A percentile compares a stretch with the other conserved stretches of the same genome.
These are phyloP conservation scores for Catunica adiposa DNA, from an alignment of 2,329 filamentous ascomycete species.

Conservation along the genomic window DNA sequence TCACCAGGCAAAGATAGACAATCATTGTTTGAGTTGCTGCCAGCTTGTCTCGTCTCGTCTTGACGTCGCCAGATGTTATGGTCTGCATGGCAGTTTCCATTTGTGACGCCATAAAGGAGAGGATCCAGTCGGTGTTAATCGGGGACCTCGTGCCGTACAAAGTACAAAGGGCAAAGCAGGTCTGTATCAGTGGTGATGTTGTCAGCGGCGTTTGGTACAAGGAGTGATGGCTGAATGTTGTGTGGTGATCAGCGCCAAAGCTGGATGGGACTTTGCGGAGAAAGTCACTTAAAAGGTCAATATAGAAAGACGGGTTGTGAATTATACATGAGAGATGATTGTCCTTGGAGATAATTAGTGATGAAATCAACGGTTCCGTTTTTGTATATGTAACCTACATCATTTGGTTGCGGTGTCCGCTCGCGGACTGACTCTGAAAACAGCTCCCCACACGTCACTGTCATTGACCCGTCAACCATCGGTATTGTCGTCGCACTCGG, in stretches of 20 bases:
- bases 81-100: neutral
- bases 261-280: neutral
- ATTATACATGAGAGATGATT: neutral
- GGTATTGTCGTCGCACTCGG: neutral
- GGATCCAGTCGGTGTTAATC: neutral
- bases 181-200: neutral
- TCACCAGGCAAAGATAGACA: conserved; percentile 32
- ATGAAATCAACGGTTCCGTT: no score
- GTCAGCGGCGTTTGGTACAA: neutral
- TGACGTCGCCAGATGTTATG: neutral
- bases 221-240: conserved; percentile 2
- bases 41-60: conserved; percentile 19
- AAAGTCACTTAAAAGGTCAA: neutral
- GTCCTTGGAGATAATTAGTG: neutral
- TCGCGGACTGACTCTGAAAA: neutral
- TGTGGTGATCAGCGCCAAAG: neutral
- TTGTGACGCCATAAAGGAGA: neutral
- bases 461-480: neutral
- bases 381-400: no score
- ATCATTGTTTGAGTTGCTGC: conserved; percentile 32
- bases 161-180: neutral
- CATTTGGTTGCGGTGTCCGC: neutral
- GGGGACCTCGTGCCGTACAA: neutral
- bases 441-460: neutral
- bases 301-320: neutral